Evolutionary conservation across 768 basidiomycete genomes (phyloP).

Genomic region (Coprinellus micaceus): DNA sequence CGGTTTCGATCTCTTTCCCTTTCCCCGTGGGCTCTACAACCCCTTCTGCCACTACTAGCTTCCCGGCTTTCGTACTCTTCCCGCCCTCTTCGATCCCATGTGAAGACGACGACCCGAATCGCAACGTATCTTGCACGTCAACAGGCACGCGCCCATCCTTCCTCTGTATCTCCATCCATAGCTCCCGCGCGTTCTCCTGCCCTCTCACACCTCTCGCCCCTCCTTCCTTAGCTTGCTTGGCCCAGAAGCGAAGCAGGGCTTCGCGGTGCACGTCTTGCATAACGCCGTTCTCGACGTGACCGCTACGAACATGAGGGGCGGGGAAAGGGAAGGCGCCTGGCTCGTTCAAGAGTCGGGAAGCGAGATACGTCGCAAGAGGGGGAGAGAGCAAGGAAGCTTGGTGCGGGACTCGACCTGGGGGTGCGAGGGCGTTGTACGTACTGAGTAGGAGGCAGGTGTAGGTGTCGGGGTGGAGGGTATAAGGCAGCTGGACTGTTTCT

Average conservation of each 20-base stretch:
- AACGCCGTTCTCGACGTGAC: no score
- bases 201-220: no score
- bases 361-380: constrained; percentile 47
- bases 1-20: constrained; percentile 1
- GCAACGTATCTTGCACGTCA: no score
- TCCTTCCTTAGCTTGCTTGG: constrained; percentile 34
- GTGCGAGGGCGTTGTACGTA: constrained; percentile 34
- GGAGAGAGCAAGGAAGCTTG: constrained; percentile 35
- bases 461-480: not conserved
- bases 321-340: constrained; percentile 25
- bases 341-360: constrained; percentile 37
- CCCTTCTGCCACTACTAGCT: no score
- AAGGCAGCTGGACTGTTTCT: no score
- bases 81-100: no score
- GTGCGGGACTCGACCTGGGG: not conserved
- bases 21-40: constrained; percentile 27
- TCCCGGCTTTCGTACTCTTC: no score
- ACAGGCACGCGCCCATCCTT: no score
- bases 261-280: no score
- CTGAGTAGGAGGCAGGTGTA: constrained; percentile 31
- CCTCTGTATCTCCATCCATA: constrained; percentile 30
- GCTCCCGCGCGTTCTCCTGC: constrained; percentile 37
- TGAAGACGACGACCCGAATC: no score
- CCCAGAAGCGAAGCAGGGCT: constrained; percentile 44
- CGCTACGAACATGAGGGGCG: constrained; percentile 32